Evolutionary conservation across 2,329 filamentous ascomycete species (phyloP).

Genomic region (Magnaporthiopsis incrustans): DNA sequence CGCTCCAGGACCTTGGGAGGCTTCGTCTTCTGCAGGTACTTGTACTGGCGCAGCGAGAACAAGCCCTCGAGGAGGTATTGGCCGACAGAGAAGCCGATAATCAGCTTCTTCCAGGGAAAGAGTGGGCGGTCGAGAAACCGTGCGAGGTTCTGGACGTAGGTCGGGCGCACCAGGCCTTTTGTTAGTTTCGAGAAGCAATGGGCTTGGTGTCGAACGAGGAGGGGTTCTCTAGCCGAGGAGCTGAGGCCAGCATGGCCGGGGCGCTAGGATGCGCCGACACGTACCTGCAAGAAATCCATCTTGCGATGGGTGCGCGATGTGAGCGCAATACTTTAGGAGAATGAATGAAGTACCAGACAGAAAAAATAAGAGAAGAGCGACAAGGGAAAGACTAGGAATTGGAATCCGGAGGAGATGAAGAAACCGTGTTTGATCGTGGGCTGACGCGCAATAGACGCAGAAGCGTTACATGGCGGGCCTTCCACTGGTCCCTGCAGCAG

Average conservation of each 20-base stretch:
- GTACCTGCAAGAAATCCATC: slow-evolving; percentile 39
- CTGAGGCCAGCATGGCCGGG: neutral
- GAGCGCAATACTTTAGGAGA: neutral
- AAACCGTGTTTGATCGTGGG: neutral
- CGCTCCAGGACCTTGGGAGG: slow-evolving; percentile 80
- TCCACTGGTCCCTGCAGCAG: neutral
- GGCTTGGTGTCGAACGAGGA: neutral
- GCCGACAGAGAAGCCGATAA: slow-evolving; percentile 86
- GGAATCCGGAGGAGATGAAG: neutral
- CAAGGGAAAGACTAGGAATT: neutral
- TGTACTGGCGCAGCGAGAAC: slow-evolving; percentile 84
- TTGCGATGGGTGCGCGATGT: slow-evolving; percentile 13
- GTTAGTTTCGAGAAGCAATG: neutral
- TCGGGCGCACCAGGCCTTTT: slow-evolving; percentile 5
- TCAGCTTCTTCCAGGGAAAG: slow-evolving; percentile 96
- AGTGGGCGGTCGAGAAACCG: slow-evolving; percentile 80
- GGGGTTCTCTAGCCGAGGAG: neutral
- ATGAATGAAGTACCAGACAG: neutral
- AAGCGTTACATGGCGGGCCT: neutral
- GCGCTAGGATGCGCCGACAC: neutral
- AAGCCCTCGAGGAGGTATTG: slow-evolving; percentile 88
- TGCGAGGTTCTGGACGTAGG: slow-evolving; percentile 61
- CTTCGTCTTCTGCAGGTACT: slow-evolving; percentile 69
- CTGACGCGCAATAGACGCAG: neutral
- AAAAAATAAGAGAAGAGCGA: slow-evolving; percentile 1